Base-by-base conservation (phyloP, 2,329 filamentous ascomycete species). In the Paecilomyces dactylethromorphus region DNA sequence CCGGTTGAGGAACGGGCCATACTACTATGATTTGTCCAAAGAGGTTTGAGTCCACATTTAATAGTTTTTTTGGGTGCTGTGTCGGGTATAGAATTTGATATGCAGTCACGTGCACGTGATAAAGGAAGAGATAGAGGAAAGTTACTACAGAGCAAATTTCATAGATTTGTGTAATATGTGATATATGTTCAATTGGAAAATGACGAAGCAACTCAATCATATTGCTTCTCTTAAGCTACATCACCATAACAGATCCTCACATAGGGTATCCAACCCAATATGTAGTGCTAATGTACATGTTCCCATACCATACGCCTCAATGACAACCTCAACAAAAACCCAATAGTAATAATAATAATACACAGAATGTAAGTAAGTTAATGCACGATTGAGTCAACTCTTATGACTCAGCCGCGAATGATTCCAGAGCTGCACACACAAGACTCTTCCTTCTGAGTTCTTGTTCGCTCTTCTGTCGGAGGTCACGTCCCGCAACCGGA, bases 361-460 rank as follows among this genome's bases (percentile, higher is more conserved):
- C 35, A 45, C n/a, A 45, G 39, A 45, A 45, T 21, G 13, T 45
- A 45, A 45, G 39, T 45, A 18, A 29, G n/a, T 18, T 3, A 45
- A 45, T 39, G n/a, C 13, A 15, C 18, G 13, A 18, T 45, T 4
- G 39, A 45, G 39, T 45, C 39, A 45, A 26, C 6, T 31, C 33
- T 35, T 50, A 50, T 2, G 56, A 31, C 18, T 62, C 56, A 29
- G 54, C 50, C 26, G 58, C 67, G 60, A 74, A 68, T 13, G 71
- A 73, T 10, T 72, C 72, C 63, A 76, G 62, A 49, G 72, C 72
- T 12, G 73, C 71, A 65, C 68, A 74, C 8, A 76, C 73, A 49
- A 76, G 62, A 56, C 73, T 76, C 65, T 71, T 74, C 56, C 73
- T 62, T 22, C 73, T 60, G 22, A 75, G 56, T 0, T 72, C 72